A percentile compares a stretch with the other conserved stretches of the same genome.
Conservation (phyloP, 176 grass and related monocot species). For the Oryza rufipogon region DNA sequence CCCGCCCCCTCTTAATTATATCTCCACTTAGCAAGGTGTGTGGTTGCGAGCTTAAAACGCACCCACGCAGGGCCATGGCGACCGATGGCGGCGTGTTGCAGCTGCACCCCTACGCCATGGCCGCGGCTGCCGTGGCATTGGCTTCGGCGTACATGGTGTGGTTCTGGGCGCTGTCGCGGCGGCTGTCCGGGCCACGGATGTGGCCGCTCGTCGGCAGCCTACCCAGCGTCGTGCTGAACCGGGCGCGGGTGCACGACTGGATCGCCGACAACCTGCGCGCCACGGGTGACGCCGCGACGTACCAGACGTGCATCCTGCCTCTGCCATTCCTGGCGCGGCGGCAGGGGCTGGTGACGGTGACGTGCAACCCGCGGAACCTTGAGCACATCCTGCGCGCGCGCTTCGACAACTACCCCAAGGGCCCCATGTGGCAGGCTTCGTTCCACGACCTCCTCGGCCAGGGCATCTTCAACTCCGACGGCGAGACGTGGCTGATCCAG, state of each 20-base stretch:
- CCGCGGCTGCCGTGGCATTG: constrained; percentile 28
- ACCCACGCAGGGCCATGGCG: constrained; percentile 21
- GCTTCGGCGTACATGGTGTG: constrained; percentile 72
- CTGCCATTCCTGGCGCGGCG: constrained; percentile 71
- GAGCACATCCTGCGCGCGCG: constrained; percentile 91
- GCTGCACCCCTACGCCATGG: constrained; percentile 31
- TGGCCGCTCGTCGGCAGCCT: constrained; percentile 91
- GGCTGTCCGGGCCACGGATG: constrained; percentile 70
- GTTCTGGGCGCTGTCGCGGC: constrained; percentile 73
- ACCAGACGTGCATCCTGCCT: constrained; percentile 92
- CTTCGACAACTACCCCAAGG: constrained; percentile 98
- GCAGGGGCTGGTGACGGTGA: constrained; percentile 93
- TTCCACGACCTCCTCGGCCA: constrained; percentile 96
- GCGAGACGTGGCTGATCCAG: constrained; percentile 94
- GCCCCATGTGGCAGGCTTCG: constrained; percentile 82
- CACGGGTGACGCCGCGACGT: constrained; percentile 72
- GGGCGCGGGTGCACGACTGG: constrained; percentile 86
- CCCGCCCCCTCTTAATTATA: constrained; percentile 36
- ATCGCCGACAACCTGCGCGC: constrained; percentile 81
- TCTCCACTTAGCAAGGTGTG: background rate
- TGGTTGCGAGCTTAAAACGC: constrained; percentile 44
- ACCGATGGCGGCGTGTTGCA: constrained; percentile 28
- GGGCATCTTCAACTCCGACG: constrained; percentile 98
- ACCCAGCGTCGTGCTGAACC: constrained; percentile 68
- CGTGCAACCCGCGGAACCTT: constrained; percentile 90